These are phyloP conservation scores for Pleurotus djamor DNA, from an alignment of 768 basidiomycete genomes.

Conservation along the genomic window DNA sequence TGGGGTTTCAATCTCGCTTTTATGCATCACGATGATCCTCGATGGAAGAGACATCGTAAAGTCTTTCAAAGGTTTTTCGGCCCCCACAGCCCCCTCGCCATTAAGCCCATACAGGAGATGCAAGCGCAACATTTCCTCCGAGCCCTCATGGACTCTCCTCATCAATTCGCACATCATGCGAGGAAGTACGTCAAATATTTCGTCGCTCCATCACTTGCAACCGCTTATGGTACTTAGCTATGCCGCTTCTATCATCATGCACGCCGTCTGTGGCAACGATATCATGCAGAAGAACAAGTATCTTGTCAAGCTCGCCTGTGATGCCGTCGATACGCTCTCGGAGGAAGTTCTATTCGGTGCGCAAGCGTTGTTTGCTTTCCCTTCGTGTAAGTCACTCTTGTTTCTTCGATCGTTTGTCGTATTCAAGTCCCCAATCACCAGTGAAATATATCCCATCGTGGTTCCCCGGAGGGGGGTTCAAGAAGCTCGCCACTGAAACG, in stretches of 20 bases:
- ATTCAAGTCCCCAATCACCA: background rate
- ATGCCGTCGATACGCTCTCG: constrained; percentile 1
- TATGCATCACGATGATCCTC: constrained; percentile 1
- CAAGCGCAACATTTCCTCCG: background rate
- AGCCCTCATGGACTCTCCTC: background rate
- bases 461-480: constrained; percentile 6
- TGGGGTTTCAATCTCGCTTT: constrained; percentile 2
- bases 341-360: constrained; percentile 7
- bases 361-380: constrained; percentile 2
- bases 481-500: background rate
- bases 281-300: background rate
- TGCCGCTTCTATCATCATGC: constrained; percentile 7
- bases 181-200: background rate
- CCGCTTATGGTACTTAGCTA: background rate
- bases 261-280: background rate
- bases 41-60: constrained; percentile 3
- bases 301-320: constrained; percentile 2
- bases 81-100: background rate
- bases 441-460: background rate
- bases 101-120: background rate
- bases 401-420: background rate
- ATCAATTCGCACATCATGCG: background rate
- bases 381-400: background rate
- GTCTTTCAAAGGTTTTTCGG: constrained; percentile 1
- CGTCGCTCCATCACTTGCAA: background rate